Evolutionary conservation across 1,284 basidiomycete genomes (phyloP), one percentile per base, ranked within the genome.

Genomic region (Sparassis latifolia): DNA sequence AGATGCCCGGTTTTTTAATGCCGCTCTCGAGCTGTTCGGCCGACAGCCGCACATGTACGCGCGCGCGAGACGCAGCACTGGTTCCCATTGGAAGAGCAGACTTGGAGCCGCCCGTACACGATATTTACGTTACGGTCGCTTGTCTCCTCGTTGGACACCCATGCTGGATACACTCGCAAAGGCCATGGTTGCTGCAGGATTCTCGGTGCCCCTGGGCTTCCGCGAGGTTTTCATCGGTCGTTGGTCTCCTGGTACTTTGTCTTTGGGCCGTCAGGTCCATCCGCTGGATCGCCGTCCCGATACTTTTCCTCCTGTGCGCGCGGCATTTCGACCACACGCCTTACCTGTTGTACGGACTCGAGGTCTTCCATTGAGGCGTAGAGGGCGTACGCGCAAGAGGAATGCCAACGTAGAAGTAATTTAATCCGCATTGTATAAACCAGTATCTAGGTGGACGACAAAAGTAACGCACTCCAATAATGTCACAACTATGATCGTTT

Each of bases 1-100:
- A 0, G 86, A 89, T 58, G 75, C 73, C 7, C 72, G 76, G 37
- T 86, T 88, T 63, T 87, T 81, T 69, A 86, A 86, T 51, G 78
- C 80, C 2, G 72, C 80, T 3, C 63, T 89, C 12, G 65, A 69
- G 10, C 67, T 81, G 28, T 77, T 81, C 57, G 63, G 61, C 2
- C 65, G 68, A 2, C 64, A 62, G n/a, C 59, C 64, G 5, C 50
- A 57, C 41, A 70, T 66, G 61, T 49, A 53, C 12, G 57, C 58
- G 10, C 65, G 69, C 4, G 45, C 55, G 1, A n/a, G 48, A 2
- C 57, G 55, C 29, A 54, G 57, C 1, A 50, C 51, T 3, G 64
- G 60, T 2, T 47, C 66, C 1, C 60, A 58, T 47, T 69, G 66
- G 67, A 57, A 60, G 31, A 63, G 64, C 28, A 64, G 61, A 49